Evolutionary conservation across 495 filamentous ascomycete species (phyloP), one percentile per base, ranked within the genome.

Genomic region (Pyrenopolyporus hunteri): DNA sequence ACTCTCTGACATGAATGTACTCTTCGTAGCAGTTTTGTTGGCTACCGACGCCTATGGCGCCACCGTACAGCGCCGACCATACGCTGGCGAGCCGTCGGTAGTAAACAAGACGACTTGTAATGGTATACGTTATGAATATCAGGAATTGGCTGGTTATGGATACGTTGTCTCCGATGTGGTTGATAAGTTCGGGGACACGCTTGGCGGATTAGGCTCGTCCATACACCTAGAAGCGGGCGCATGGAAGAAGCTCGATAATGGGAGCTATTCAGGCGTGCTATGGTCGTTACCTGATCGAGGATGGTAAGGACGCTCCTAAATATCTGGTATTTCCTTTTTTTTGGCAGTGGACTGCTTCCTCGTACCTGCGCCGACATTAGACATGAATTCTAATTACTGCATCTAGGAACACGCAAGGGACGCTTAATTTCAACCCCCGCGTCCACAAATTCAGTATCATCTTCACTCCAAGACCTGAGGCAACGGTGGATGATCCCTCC

Each of bases 171-270:
- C 77, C 9, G 79, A 88, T 57, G 82, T 81, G 11, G 70, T 76
- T 4, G 90, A 93, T 75, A 85, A 90, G 67, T 88, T 82, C 58
- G 86, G 86, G 7, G 89, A 94, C 69, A 93, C 89, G 0, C 64
- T 93, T 5, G 87, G 83, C 39, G 85, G 87, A 10, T 75, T 89
- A 19, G 90, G 89, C 11, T 88, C 83, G 57, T 79, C 87, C 23
- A 82, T 89, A 67, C 84, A 87, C 11, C 68, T 93, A 26, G 86
- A 89, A 35, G 75, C 76, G 45, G 70, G 56, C 17, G 77, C 80
- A 25, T 94, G 90, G 90, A 83, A 77, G 64, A 86, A 86, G 68
- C 70, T 69, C 13, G 64, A 58, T 6, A 72, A 76, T 19, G 79
- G 79, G 26, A 78, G 66, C 8, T 94, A 92, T 69, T 78, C 76